Evolutionary conservation across 106 monocot species (phyloP).

Genomic region (Dendrobium nobile): DNA sequence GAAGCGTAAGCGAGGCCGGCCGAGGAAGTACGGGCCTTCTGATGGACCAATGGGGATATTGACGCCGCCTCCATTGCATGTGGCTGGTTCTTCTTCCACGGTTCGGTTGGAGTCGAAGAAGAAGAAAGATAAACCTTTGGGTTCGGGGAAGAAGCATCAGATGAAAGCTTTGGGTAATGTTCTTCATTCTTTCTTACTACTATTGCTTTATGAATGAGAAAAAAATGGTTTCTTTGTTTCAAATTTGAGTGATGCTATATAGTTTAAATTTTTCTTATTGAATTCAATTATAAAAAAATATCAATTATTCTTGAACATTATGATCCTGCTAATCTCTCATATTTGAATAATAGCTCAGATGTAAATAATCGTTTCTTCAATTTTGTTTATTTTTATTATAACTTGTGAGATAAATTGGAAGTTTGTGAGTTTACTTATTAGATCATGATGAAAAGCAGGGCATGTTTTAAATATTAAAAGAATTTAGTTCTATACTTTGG

Average conservation of each 20-base stretch:
- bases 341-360: too few species aligned
- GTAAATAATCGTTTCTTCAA: too few species aligned
- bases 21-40: not conserved
- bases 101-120: slow-evolving; percentile 18
- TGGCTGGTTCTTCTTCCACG: slow-evolving; percentile 8
- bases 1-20: not conserved
- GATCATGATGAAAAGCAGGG: too few species aligned
- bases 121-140: slow-evolving; percentile 30
- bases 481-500: too few species aligned
- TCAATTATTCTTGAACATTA: too few species aligned
- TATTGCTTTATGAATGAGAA: not conserved
- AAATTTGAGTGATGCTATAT: not conserved
- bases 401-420: too few species aligned
- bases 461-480: too few species aligned
- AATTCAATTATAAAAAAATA: too few species aligned
- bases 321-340: too few species aligned
- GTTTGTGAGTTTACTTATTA: too few species aligned
- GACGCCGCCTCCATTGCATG: not conserved
- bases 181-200: not conserved
- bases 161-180: slow-evolving; percentile 43
- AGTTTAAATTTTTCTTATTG: not conserved
- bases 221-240: not conserved
- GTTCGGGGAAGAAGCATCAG: slow-evolving; percentile 60
- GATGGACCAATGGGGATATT: not conserved
- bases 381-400: too few species aligned